Evolutionary conservation across 106 monocot species (phyloP), one percentile per base, ranked within the genome.

Genomic region (Acorus calamus): DNA sequence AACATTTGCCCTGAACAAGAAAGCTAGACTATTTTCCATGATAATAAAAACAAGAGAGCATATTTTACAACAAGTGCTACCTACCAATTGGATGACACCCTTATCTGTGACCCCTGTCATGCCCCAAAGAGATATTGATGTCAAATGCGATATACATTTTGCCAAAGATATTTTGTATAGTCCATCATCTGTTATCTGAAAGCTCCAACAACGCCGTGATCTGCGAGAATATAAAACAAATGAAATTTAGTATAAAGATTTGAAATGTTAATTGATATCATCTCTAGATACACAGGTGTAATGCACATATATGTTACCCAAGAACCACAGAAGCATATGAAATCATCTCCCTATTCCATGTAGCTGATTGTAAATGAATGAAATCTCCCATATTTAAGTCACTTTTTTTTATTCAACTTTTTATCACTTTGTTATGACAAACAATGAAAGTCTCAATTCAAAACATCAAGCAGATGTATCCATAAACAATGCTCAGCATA

Each of bases 11-110:
- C 28, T 28, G 13, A 55, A 11, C 10, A 55, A 4, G 4, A 55
- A 55, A 55, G 10, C 10, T 3, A 55, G 7, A 55, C 2, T n/a
- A 13, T 55, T 55, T n/a, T 13, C 55, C 9, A 4, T 55, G 13
- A 55, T 10, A 55, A 55, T 13, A 2, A n/a, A n/a, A 8, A 55
- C 13, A 12, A 56, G 13, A 5, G 13, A 56, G 56, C 8, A n/a
- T 56, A 11, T 8, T 28, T 28, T 28, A 28, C 28, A 28, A 28
- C 28, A 28, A 28, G 28, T 28, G 64, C 8, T 50, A 6, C 67
- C 50, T 80, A 93, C 93, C 86, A 93, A 65, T 8, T 86, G 85
- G 66, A 83, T 81, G n/a, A 93, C 93, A 47, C 93, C 93, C 4
- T 66, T 69, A 74, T 93, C 93, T 44, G 93, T 93, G 59, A 93